phyloP scores from a whole-genome alignment of 139 green algal species.

The Mesostigma viride region DNA sequence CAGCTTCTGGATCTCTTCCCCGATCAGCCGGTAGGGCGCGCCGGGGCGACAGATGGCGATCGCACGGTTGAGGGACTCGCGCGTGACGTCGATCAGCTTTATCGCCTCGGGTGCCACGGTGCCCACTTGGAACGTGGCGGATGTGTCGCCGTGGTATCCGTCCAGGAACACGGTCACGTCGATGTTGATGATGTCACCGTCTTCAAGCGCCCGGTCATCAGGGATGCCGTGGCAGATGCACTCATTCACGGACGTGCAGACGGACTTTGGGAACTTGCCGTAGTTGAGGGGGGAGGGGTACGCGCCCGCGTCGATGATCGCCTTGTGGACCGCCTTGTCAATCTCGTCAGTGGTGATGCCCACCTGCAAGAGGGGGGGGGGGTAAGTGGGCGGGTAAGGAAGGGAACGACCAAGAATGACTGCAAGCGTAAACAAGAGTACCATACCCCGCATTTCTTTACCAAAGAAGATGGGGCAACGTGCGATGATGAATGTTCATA shows the following conservation, averaged over 20 bases:
- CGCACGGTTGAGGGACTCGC: conserved; percentile 54
- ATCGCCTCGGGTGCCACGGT: conserved; percentile 48
- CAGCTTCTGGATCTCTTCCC: conserved; percentile 58
- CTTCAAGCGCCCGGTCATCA: conserved; percentile 37
- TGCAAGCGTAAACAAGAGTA: no score
- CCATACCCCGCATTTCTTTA: no score
- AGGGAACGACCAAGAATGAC: no score
- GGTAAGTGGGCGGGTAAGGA: no score
- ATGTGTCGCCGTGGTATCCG: conserved; percentile 94
- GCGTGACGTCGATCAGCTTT: conserved; percentile 63
- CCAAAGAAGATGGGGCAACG: no score
- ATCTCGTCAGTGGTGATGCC: conserved; percentile 91
- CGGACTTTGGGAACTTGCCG: conserved; percentile 86
- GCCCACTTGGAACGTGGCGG: conserved; percentile 55
- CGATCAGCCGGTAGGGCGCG: conserved; percentile 64
- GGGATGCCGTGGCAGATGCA: conserved; percentile 92
- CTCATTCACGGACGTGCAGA: conserved; percentile 97
- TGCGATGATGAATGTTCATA: no score
- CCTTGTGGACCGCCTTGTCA: conserved; percentile 75
- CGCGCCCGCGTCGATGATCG: conserved; percentile 65
- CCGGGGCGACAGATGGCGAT: conserved; percentile 68
- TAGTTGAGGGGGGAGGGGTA: conserved; percentile 91
- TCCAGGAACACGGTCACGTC: conserved; percentile 83
- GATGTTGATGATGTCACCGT: conserved; percentile 94
- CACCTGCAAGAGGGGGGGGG: conserved; percentile 25